Percentiles rank a stretch among this genome's conserved stretches.
These are phyloP conservation scores for Sphagnum magellanicum DNA, from an alignment of 228 moss, liverwort and hornwort genomes.

Conservation along the genomic window DNA sequence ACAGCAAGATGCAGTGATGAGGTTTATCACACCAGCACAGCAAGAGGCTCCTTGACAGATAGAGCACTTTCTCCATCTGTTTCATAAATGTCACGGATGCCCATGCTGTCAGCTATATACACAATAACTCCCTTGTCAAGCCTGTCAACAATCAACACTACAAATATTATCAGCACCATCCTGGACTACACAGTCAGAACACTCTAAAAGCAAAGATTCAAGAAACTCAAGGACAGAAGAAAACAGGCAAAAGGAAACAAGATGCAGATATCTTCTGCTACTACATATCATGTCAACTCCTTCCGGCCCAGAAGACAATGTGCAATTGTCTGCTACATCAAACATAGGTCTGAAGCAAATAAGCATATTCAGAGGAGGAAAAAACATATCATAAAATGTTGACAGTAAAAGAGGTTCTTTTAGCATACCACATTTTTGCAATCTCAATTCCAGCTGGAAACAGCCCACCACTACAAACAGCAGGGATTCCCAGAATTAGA, in stretches of 20 bases:
- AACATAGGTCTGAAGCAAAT: too few relatives aligned
- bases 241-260: neutral
- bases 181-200: neutral
- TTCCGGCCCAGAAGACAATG: too few relatives aligned
- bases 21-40: conserved; percentile 60
- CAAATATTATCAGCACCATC: neutral
- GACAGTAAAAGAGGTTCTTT: neutral
- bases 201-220: neutral
- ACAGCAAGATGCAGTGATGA: neutral
- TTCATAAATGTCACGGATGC: conserved; percentile 98
- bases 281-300: too few relatives aligned
- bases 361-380: too few relatives aligned
- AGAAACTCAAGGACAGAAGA: neutral
- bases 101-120: conserved; percentile 94
- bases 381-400: neutral
- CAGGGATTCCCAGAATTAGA: neutral
- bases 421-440: conserved; percentile 89
- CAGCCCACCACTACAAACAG: conserved; percentile 74
- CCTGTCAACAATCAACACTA: conserved; percentile 32
- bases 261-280: too few relatives aligned
- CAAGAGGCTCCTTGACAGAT: conserved; percentile 81
- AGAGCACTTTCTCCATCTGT: conserved; percentile 81
- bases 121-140: conserved; percentile 93
- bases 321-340: too few relatives aligned
- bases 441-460: conserved; percentile 98